These are phyloP conservation scores for Beta corolliflora DNA, from an alignment of 179 eudicot species.

Conservation along the genomic window DNA sequence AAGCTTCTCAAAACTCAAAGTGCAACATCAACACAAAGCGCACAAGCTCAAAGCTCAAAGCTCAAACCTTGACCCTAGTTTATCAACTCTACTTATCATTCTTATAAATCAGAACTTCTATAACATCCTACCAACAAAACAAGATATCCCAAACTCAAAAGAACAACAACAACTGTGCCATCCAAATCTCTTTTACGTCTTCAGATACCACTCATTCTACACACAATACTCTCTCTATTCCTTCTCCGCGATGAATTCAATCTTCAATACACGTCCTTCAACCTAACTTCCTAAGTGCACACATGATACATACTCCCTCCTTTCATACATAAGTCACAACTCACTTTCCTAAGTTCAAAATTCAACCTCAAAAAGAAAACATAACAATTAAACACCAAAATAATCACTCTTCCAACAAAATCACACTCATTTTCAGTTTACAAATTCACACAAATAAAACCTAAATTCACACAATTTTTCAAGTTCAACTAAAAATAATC, in stretches of 20 bases:
- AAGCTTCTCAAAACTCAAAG: background rate
- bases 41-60: background rate
- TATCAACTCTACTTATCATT: background rate
- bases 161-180: background rate
- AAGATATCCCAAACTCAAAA: background rate
- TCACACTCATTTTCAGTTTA: too few species aligned
- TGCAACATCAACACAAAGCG: background rate
- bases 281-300: background rate
- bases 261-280: background rate
- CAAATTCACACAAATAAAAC: too few species aligned
- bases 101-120: too few species aligned
- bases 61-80: background rate
- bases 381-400: background rate
- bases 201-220: background rate
- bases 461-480: too few species aligned
- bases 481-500: background rate
- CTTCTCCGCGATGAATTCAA: background rate
- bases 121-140: background rate
- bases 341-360: background rate
- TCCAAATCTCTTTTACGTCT: background rate
- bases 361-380: background rate
- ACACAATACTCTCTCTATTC: background rate
- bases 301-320: background rate
- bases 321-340: background rate
- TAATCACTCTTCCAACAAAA: background rate